These are phyloP conservation scores for Crassisporium funariophilum DNA, from an alignment of 768 basidiomycete genomes.

Conservation along the genomic window DNA sequence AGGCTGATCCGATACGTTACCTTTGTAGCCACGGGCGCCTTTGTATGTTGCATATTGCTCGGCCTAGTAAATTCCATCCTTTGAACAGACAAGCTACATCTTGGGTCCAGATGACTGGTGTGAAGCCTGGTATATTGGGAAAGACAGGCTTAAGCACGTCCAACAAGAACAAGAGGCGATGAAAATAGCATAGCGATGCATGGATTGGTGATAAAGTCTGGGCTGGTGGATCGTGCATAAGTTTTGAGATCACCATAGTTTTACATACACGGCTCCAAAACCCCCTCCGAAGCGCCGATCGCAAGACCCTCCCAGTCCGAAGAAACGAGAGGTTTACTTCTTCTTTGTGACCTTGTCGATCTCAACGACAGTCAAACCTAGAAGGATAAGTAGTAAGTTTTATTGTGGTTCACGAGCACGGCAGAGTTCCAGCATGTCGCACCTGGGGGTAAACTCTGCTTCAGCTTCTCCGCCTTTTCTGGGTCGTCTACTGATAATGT, in stretches of 20 bases:
- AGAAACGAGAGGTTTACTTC: conserved; percentile 52
- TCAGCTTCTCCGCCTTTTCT: conserved; percentile 98
- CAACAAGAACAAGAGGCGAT: conserved; percentile 8
- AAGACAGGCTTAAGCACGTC: not conserved
- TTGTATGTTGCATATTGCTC: conserved; percentile 13
- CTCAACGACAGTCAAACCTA: conserved; percentile 75
- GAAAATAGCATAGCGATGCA: conserved; percentile 21
- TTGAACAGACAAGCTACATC: conserved; percentile 11
- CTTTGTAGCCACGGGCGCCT: conserved; percentile 5
- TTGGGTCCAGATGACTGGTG: too few relatives aligned
- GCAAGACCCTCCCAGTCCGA: conserved; percentile 19
- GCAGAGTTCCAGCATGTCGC: conserved; percentile 30
- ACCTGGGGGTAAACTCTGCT: conserved; percentile 95
- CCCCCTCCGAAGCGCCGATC: conserved; percentile 12
- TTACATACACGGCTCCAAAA: conserved; percentile 19
- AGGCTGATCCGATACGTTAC: conserved; percentile 23
- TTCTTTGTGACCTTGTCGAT: conserved; percentile 69
- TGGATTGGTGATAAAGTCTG: conserved; percentile 31
- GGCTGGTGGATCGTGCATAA: conserved; percentile 29
- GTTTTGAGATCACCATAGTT: conserved; percentile 28
- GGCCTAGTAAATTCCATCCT: conserved; percentile 15
- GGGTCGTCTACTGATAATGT: conserved; percentile 95
- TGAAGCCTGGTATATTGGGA: too few relatives aligned
- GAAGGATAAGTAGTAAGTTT: not conserved
- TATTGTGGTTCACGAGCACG: not conserved